Base-by-base conservation (phyloP, 768 basidiomycete species). In the Collybiopsis luxurians region DNA sequence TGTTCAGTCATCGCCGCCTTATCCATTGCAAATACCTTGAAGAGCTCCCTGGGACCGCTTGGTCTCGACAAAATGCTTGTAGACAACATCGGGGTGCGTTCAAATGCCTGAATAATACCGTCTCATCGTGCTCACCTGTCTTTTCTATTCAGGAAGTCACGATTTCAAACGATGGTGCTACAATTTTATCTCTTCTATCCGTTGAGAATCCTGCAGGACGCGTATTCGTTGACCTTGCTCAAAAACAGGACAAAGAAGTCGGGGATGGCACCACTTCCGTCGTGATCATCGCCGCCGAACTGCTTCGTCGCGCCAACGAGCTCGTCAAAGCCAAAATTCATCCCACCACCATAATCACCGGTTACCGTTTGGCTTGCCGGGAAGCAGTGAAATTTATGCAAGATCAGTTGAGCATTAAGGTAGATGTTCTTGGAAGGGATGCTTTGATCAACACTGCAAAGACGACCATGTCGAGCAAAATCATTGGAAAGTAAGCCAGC, bases 191-290 rank as follows among this genome's bases (percentile, higher is more conserved):
- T 23, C 80, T 98, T 19, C 79, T 98, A 39, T 86, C 93, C 15
- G 95, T 99, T 44, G 93, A 97, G 66, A 94, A 98, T 68, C 97
- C 97, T 26, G 97, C 97, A 3, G 97, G 95, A 21, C 89, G 92
- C 61, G 95, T 99, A 60, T 94, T 99, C 62, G 95, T 98, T 46
- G 95, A 98, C 73, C 90, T 99, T 44, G 95, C 97, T 1, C 95
- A 98, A 74, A 98, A 98, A 67, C 95, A 98, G 73, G 97, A 99
- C 73, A 97, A 95, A 70, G 97, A 99, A 74, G 97, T 99, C 10
- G 97, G 97, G 36, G 97, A 99, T 75, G 97, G 97, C 13, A 99
- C 97, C 7, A 99, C 97, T 2, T 98, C 95, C 23, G 97, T 99
- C 42, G 97, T 99, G 47, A 92, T 99, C 63, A 83, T 99, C 68